Conservation (phyloP, 805 yeast genomes). For the Candida xiaguanensis region DNA sequence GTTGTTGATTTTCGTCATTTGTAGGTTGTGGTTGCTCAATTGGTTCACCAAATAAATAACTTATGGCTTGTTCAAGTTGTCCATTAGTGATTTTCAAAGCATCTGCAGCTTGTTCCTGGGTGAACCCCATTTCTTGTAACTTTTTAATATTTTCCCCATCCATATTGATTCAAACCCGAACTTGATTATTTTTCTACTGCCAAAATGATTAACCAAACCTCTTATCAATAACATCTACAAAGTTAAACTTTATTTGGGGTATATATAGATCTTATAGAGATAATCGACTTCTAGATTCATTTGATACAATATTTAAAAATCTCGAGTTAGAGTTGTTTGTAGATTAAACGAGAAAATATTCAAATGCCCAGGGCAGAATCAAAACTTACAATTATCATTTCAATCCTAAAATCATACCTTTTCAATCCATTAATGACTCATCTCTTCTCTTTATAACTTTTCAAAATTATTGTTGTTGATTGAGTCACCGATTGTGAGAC, state of each 20-base stretch:
- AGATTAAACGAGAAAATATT: too few species aligned
- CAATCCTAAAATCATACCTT: too few species aligned
- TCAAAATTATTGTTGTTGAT: too few species aligned
- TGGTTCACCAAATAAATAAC: conserved; percentile 34
- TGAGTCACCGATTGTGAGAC: neutral
- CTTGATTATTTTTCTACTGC: neutral
- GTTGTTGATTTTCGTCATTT: conserved; percentile 4
- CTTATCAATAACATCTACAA: neutral
- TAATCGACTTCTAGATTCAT: too few species aligned
- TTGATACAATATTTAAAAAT: too few species aligned
- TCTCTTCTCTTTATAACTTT: too few species aligned
- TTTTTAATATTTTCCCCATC: conserved; percentile 15
- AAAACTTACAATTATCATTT: too few species aligned
- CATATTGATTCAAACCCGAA: conserved; percentile 6
- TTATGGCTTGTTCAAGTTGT: conserved; percentile 25
- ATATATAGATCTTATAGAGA: too few species aligned
- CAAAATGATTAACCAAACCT: neutral
- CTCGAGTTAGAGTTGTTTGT: too few species aligned
- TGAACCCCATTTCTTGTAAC: conserved; percentile 39
- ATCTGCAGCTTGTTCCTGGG: conserved; percentile 29
- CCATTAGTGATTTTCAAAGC: conserved; percentile 30
- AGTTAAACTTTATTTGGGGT: too few species aligned
- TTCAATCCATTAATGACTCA: too few species aligned
- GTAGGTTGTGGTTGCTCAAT: conserved; percentile 12
- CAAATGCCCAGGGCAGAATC: too few species aligned